Base-by-base conservation (phyloP, 129 eudicot genomes). In the Escallonia rubra region DNA sequence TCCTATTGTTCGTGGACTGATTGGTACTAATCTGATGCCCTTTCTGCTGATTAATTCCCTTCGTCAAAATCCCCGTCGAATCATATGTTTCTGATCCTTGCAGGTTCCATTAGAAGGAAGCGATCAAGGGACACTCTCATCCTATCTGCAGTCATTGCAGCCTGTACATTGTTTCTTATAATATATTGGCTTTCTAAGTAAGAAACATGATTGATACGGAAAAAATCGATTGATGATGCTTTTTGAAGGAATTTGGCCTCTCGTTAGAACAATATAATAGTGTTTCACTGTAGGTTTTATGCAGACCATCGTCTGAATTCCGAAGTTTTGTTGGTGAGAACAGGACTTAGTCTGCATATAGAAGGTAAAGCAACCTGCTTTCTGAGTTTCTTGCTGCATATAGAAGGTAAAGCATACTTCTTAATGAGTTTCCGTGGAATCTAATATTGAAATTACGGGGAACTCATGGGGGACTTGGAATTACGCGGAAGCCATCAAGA, bases 181-280 rank as follows among this genome's bases (percentile, higher is more conserved):
- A 80, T 88, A 76, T 89, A 92, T 59, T 92, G 96, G 96, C 95
- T 92, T 74, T 88, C 98, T 48, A 86, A 86, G 83, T 92, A 83
- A 39, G 63, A 62, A 5, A 41, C 57, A 56, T 72, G 49, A 70
- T 68, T 44, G 64, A 72, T 65, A 60, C 44, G 64, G 49, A 34
- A 7, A 48, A 67, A 51, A 48, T 9, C 2, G 34, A 40, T 57
- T 68, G 58, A 51, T 53, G 42, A 50, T 68, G 61, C 10, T 68
- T 62, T 60, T 8, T 47, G 65, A 43, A 62, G 72, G 62, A 76
- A 51, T 72, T 72, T 76, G 10, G 55, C 55, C 55, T 3, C 12
- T 50, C 12, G 55, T 50, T 50, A 5, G 55, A 50, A 50, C 55
- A 50, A 50, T 23, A 23, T 23, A 23, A 23, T 23, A 23, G 34